Evolutionary conservation across 805 yeast genomes (phyloP).

Genomic region (Tetrapisispora arboricola): DNA sequence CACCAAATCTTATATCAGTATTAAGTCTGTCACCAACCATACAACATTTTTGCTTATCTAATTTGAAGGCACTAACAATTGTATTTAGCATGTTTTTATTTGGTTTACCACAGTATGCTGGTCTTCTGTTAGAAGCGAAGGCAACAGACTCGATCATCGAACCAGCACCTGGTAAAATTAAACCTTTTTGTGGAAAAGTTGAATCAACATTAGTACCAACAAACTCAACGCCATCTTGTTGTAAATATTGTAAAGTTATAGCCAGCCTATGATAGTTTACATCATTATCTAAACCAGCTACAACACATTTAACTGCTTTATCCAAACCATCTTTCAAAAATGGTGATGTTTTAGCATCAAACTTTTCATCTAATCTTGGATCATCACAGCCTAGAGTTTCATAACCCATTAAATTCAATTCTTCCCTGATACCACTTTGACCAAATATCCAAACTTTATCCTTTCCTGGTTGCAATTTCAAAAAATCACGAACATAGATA

Average conservation of each 20-base stretch:
- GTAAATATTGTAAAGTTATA: slow-evolving; percentile 69
- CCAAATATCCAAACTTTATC: slow-evolving; percentile 84
- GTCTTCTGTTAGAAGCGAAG: slow-evolving; percentile 67
- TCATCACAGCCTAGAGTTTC: slow-evolving; percentile 77
- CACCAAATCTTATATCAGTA: slow-evolving; percentile 90
- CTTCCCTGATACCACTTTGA: slow-evolving; percentile 75
- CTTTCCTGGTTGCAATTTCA: slow-evolving; percentile 59
- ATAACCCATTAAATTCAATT: slow-evolving; percentile 66
- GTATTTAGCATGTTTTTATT: slow-evolving; percentile 83
- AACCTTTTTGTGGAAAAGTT: slow-evolving; percentile 84
- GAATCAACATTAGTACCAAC: slow-evolving; percentile 93
- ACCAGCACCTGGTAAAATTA: slow-evolving; percentile 90
- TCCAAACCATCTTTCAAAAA: slow-evolving; percentile 45
- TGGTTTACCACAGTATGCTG: slow-evolving; percentile 92
- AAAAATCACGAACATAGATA: slow-evolving; percentile 66
- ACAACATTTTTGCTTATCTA: slow-evolving; percentile 52
- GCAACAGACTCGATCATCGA: slow-evolving; percentile 72
- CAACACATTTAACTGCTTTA: slow-evolving; percentile 71
- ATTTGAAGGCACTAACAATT: slow-evolving; percentile 53
- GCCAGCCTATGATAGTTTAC: slow-evolving; percentile 78
- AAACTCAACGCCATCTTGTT: slow-evolving; percentile 49
- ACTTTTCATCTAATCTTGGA: slow-evolving; percentile 42
- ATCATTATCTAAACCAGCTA: slow-evolving; percentile 73
- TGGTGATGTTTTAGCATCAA: slow-evolving; percentile 46
- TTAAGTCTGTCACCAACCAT: slow-evolving; percentile 95